These are phyloP conservation scores for Salix arbutifolia DNA, from an alignment of 345 rosid species.

Conservation along the genomic window DNA sequence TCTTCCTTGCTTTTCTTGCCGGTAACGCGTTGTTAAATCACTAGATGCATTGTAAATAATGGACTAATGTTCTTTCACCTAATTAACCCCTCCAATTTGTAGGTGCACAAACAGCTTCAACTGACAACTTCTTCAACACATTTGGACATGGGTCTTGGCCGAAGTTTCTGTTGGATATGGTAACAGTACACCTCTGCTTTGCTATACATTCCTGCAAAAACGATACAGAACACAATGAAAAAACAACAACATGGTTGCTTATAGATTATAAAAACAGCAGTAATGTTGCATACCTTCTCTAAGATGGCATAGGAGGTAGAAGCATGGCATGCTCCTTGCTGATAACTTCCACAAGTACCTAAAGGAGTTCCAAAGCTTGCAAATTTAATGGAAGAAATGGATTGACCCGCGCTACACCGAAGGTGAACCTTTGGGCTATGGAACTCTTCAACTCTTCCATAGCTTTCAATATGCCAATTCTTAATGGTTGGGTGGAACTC, in stretches of 20 bases:
- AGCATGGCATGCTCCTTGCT: slow-evolving; percentile 94
- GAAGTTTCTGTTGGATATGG: slow-evolving; percentile 73
- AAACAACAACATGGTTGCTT: background rate
- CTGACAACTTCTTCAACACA: slow-evolving; percentile 65
- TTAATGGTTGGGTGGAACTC: slow-evolving; percentile 89
- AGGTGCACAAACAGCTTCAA: slow-evolving; percentile 78
- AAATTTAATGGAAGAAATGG: slow-evolving; percentile 77
- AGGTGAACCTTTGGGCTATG: slow-evolving; percentile 89
- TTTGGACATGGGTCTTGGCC: slow-evolving; percentile 89
- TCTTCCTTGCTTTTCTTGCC: slow-evolving; percentile 22
- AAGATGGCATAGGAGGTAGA: slow-evolving; percentile 63
- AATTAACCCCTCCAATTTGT: slow-evolving; percentile 44
- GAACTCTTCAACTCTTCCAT: slow-evolving; percentile 78
- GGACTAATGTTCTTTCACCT: background rate
- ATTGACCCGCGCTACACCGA: slow-evolving; percentile 70
- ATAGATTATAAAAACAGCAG: background rate
- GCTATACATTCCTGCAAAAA: slow-evolving; percentile 74
- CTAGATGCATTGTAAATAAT: slow-evolving; percentile 20
- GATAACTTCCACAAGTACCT: slow-evolving; percentile 95
- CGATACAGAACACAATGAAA: slow-evolving; percentile 12
- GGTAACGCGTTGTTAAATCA: slow-evolving; percentile 40
- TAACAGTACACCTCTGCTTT: slow-evolving; percentile 67
- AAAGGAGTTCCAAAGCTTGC: slow-evolving; percentile 97
- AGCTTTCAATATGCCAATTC: slow-evolving; percentile 99
- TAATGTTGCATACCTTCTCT: slow-evolving; percentile 53